Conservation (phyloP, 441 rosid species). For the Brassica balearica region DNA sequence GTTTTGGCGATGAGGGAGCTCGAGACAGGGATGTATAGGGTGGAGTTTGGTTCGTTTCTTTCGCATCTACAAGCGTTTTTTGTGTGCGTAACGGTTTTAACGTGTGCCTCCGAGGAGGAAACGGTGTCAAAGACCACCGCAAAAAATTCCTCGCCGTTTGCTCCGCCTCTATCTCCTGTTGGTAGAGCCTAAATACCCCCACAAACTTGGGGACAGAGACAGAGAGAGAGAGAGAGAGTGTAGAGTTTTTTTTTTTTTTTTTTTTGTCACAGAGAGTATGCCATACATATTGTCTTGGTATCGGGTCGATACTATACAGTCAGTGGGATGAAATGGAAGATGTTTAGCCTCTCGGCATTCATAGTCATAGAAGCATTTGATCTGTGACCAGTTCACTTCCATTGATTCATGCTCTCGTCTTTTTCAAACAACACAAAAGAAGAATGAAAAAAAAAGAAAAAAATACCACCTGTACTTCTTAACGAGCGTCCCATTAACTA, state of each 20-base stretch:
- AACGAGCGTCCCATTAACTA: constrained; percentile 25
- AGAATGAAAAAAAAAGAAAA: no score
- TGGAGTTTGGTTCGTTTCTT: constrained; percentile 68
- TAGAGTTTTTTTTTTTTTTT: not conserved
- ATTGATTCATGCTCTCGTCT: no score
- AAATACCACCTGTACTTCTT: no score
- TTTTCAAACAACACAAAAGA: no score
- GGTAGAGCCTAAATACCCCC: constrained; percentile 56
- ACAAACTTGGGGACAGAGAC: not conserved
- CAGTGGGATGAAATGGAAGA: no score
- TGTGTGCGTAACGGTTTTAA: constrained; percentile 60
- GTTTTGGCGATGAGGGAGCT: constrained; percentile 61
- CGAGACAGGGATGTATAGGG: constrained; percentile 62
- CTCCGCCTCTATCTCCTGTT: constrained; percentile 81
- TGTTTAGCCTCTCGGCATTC: no score
- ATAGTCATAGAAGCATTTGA: no score
- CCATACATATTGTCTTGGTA: not conserved
- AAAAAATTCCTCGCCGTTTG: constrained; percentile 59
- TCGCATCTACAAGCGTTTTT: constrained; percentile 82
- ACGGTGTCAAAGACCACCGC: constrained; percentile 43
- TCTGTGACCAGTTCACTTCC: no score
- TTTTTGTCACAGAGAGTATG: not conserved
- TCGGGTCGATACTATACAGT: not conserved
- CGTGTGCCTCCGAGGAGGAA: constrained; percentile 45
- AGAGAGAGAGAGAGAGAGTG: not conserved